Conservation (phyloP, 2,329 filamentous ascomycete genomes). For the Lecanoromycetidae sp. region DNA sequence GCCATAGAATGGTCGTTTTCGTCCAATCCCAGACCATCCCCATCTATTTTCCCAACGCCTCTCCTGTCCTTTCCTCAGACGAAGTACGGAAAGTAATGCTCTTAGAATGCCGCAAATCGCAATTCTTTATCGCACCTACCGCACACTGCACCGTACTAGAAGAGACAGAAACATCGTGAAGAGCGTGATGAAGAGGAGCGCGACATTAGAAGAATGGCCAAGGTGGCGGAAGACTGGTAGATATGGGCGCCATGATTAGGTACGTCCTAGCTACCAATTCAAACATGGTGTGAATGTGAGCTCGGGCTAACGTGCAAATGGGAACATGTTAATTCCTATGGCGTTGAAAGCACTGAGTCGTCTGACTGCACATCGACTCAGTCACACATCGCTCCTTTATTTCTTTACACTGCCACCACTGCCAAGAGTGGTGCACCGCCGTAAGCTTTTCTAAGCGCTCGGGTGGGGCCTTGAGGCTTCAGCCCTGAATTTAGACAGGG, state of each 20-base stretch:
- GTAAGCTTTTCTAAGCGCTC: too few relatives aligned
- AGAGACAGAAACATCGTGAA: slow-evolving; percentile 27
- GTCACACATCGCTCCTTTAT: too few relatives aligned
- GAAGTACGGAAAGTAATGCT: slow-evolving; percentile 36
- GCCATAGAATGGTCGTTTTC: slow-evolving; percentile 11
- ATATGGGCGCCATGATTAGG: slow-evolving; percentile 8
- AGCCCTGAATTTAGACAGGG: too few relatives aligned
- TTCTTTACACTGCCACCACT: too few relatives aligned
- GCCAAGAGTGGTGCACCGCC: too few relatives aligned
- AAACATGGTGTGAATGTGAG: too few relatives aligned
- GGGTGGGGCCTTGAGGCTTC: too few relatives aligned
- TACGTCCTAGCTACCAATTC: too few relatives aligned
- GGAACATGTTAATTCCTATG: too few relatives aligned
- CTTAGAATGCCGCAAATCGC: slow-evolving; percentile 34
- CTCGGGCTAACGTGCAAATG: too few relatives aligned
- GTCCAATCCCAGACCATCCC: slow-evolving; percentile 24
- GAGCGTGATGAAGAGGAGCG: slow-evolving; percentile 27
- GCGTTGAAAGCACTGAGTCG: too few relatives aligned
- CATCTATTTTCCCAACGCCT: slow-evolving; percentile 32
- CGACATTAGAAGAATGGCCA: slow-evolving; percentile 29
- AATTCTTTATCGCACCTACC: slow-evolving; percentile 37
- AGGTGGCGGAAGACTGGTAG: slow-evolving; percentile 29
- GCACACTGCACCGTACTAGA: slow-evolving; percentile 29
- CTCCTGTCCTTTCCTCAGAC: slow-evolving; percentile 27
- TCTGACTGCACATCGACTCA: too few relatives aligned